These are phyloP conservation scores for Fraxinus cuspidata DNA, from an alignment of 257 asterid species.

Conservation along the genomic window DNA sequence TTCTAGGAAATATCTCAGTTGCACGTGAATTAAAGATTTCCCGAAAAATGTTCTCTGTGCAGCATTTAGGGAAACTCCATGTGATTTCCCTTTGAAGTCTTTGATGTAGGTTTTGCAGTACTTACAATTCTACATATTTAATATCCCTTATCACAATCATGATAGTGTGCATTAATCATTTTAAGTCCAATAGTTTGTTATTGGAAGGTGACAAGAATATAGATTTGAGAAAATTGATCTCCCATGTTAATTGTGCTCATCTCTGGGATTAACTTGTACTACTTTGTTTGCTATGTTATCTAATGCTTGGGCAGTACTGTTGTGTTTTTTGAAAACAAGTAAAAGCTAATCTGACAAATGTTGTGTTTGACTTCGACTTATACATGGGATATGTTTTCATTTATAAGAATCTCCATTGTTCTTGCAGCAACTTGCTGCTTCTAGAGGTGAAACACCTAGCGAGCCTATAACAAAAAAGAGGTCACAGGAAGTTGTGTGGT, in stretches of 20 bases:
- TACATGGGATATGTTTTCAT: conserved; percentile 4
- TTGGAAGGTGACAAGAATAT: not conserved
- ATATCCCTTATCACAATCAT: not conserved
- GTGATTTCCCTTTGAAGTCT: conserved; percentile 9
- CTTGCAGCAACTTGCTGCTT: conserved; percentile 59
- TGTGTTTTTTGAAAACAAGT: conserved; percentile 9
- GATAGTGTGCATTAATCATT: conserved; percentile 6
- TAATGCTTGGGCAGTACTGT: not conserved
- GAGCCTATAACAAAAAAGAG: conserved; percentile 67
- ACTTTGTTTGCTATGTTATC: not conserved
- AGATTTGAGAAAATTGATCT: conserved; percentile 3
- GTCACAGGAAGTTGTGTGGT: conserved; percentile 61
- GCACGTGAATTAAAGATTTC: not conserved
- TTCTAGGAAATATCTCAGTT: not conserved
- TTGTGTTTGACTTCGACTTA: conserved; percentile 5
- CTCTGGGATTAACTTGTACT: not conserved
- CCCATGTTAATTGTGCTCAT: not conserved
- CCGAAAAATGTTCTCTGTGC: not conserved
- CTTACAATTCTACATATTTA: not conserved
- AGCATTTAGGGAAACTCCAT: not conserved
- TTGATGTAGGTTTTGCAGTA: not conserved
- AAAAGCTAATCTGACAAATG: conserved; percentile 10
- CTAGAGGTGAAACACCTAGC: conserved; percentile 67
- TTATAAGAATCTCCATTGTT: conserved; percentile 30
- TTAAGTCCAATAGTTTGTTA: not conserved